These are phyloP conservation scores for Harringtonia lauricola DNA, from an alignment of 2,329 filamentous ascomycete genomes.

Conservation along the genomic window DNA sequence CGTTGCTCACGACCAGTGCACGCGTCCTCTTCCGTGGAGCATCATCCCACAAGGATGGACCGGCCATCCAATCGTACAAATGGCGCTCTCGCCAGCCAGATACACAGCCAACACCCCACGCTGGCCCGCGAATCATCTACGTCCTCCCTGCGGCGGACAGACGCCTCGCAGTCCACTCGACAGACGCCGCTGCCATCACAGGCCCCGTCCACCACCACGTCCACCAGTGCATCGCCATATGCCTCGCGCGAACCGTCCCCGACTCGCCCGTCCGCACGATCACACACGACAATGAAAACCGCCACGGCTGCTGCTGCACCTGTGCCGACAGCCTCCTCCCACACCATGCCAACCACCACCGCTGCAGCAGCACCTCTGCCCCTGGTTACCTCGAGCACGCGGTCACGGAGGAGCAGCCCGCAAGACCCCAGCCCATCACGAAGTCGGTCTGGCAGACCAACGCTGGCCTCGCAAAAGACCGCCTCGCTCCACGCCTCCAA, in stretches of 20 bases:
- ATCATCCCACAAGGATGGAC: constrained; percentile 23
- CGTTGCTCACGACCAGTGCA: not conserved
- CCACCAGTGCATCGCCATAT: constrained; percentile 19
- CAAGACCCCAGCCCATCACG: constrained; percentile 55
- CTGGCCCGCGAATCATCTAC: constrained; percentile 16
- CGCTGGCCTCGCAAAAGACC: constrained; percentile 48
- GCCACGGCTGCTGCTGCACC: constrained; percentile 16
- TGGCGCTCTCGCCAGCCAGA: constrained; percentile 15
- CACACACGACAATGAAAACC: constrained; percentile 13
- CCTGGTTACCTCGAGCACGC: constrained; percentile 14
- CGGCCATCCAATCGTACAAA: constrained; percentile 20
- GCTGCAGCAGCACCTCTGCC: not conserved
- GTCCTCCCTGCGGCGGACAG: constrained; percentile 13
- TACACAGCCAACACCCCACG: constrained; percentile 12
- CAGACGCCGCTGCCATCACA: constrained; percentile 11
- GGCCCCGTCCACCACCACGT: constrained; percentile 17
- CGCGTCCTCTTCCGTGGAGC: constrained; percentile 8
- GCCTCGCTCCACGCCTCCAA: constrained; percentile 52
- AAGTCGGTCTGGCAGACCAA: constrained; percentile 39
- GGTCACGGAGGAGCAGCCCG: constrained; percentile 54
- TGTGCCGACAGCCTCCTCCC: not conserved
- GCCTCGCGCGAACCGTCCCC: constrained; percentile 36
- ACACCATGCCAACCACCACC: not conserved
- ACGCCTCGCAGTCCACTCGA: constrained; percentile 9
- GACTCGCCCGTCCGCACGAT: constrained; percentile 25